These are phyloP conservation scores for Solanum sitiens DNA, from an alignment of 257 asterid genomes.

Conservation along the genomic window DNA sequence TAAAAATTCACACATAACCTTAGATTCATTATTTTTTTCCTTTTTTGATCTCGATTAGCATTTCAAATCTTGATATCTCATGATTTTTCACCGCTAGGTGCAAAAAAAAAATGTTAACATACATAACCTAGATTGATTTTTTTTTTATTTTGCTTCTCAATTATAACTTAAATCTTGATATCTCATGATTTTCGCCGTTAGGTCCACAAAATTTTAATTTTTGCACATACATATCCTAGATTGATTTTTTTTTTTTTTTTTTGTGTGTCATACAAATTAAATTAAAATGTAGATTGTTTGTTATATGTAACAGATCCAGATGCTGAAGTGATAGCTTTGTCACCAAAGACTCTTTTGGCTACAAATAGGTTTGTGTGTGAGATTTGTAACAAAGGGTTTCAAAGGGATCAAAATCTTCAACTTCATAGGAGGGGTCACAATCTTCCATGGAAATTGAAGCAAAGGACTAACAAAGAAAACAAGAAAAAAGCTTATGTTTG, in stretches of 20 bases:
- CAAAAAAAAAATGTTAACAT: neutral
- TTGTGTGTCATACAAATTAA: neutral
- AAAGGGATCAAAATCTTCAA: conserved; percentile 87
- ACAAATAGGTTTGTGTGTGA: conserved; percentile 79
- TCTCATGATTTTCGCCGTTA: neutral
- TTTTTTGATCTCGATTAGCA: neutral
- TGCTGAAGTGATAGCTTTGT: conserved; percentile 78
- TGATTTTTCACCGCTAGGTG: neutral
- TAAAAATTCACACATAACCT: neutral
- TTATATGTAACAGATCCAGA: conserved; percentile 49
- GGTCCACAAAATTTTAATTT: neutral
- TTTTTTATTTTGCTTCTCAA: neutral
- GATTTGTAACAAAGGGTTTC: conserved; percentile 90
- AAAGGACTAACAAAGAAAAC: conserved; percentile 49
- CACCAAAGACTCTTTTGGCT: conserved; percentile 64
- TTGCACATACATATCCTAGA: neutral
- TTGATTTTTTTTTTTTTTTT: neutral
- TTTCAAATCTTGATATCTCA: neutral
- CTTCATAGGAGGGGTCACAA: conserved; percentile 87
- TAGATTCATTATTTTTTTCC: neutral
- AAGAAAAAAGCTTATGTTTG: conserved; percentile 66
- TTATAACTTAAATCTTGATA: neutral
- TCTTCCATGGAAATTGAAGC: conserved; percentile 88
- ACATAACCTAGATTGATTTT: neutral
- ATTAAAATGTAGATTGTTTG: neutral